A percentile compares a stretch with the other conserved stretches of the same genome.
These are phyloP conservation scores for Daldinia sp. DNA, from an alignment of 2,329 filamentous ascomycete species.

Conservation along the genomic window DNA sequence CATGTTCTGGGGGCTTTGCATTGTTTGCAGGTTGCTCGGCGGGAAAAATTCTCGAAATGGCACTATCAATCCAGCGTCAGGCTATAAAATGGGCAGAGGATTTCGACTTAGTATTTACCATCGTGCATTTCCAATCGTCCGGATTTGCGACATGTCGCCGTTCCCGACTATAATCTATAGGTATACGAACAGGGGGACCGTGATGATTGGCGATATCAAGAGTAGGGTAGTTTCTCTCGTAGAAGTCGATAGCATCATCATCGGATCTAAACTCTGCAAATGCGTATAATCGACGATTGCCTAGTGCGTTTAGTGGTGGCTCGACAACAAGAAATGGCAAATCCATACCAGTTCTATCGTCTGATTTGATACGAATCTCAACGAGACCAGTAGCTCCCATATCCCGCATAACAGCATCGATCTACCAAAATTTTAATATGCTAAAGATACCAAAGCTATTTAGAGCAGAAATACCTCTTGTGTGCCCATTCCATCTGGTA, in stretches of 20 bases:
- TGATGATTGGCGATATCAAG: conserved; percentile 48
- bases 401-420: conserved; percentile 45
- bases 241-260: conserved; percentile 51
- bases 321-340: neutral
- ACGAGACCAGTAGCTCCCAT: conserved; percentile 44
- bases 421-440: conserved; percentile 27
- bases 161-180: conserved; percentile 49
- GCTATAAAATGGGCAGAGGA: neutral
- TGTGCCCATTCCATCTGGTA: conserved; percentile 44
- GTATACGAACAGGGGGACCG: conserved; percentile 46
- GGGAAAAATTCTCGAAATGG: conserved; percentile 49
- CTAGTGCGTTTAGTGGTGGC: conserved; percentile 26
- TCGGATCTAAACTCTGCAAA: conserved; percentile 53
- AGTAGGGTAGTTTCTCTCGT: conserved; percentile 50
- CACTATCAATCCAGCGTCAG: conserved; percentile 39
- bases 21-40: conserved; percentile 48
- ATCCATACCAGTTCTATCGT: conserved; percentile 42
- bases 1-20: conserved; percentile 48
- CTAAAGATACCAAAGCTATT: neutral
- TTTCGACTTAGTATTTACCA: conserved; percentile 48
- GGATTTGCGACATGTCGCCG: conserved; percentile 47
- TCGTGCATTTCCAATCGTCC: conserved; percentile 52
- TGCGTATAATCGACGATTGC: conserved; percentile 46
- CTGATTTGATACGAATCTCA: conserved; percentile 47
- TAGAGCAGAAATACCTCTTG: conserved; percentile 39